Evolutionary conservation across 352 stramenopile species (phyloP).

Genomic region (Peronospora belbahrii): DNA sequence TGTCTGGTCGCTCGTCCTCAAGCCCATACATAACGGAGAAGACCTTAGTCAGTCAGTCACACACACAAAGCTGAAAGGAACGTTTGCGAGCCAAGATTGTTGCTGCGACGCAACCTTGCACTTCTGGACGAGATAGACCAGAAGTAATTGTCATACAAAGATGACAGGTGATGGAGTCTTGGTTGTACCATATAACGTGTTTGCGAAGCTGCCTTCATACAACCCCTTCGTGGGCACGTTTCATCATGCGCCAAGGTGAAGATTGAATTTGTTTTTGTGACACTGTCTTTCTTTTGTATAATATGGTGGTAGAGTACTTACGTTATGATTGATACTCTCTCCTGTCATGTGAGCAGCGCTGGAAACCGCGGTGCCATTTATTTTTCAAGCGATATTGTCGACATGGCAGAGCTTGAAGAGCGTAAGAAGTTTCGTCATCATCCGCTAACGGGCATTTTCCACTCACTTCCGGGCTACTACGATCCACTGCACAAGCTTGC

Average conservation of each 20-base stretch:
- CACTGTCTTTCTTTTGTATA: neutral
- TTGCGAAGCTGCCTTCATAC: slow-evolving; percentile 76
- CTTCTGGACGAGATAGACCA: slow-evolving; percentile 8
- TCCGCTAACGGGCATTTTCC: slow-evolving; percentile 82
- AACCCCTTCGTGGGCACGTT: slow-evolving; percentile 88
- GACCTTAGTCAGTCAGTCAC: slow-evolving; percentile 15
- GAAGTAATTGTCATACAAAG: slow-evolving; percentile 2
- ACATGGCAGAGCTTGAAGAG: slow-evolving; percentile 84
- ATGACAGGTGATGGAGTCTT: slow-evolving; percentile 39
- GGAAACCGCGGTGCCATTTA: slow-evolving; percentile 82
- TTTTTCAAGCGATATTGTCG: slow-evolving; percentile 84
- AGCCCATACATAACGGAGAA: slow-evolving; percentile 23
- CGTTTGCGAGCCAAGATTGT: slow-evolving; percentile 4
- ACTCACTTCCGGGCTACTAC: slow-evolving; percentile 81
- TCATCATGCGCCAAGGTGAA: slow-evolving; percentile 83
- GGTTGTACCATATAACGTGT: slow-evolving; percentile 60
- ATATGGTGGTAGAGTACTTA: slow-evolving; percentile 1
- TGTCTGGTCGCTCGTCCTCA: slow-evolving; percentile 29
- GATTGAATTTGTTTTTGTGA: neutral
- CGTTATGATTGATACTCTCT: slow-evolving; percentile 4
- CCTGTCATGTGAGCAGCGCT: slow-evolving; percentile 31
- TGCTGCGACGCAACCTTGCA: neutral
- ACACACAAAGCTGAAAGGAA: slow-evolving; percentile 19
- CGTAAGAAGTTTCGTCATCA: slow-evolving; percentile 86
- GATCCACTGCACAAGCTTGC: slow-evolving; percentile 75